Evolutionary conservation across 306 rosid genomes (phyloP).

Genomic region (Cucurbita maxima): DNA sequence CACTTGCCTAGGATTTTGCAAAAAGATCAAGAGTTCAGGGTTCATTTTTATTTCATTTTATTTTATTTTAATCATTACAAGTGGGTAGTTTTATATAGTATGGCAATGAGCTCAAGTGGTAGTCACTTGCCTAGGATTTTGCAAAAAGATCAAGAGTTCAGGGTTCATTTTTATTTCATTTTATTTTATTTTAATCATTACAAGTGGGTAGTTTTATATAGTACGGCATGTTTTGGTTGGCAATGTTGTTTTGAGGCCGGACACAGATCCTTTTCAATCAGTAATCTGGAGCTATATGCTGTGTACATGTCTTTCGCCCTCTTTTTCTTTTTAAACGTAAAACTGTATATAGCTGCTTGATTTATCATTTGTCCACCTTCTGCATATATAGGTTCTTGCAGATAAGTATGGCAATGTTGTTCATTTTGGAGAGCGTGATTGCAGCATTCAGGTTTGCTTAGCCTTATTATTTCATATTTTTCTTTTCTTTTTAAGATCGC

Average conservation of each 20-base stretch:
- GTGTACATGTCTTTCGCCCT: background rate
- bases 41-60: background rate
- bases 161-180: background rate
- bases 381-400: slow-evolving; percentile 71
- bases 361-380: slow-evolving; percentile 7
- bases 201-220: background rate
- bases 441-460: slow-evolving; percentile 82
- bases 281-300: background rate
- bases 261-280: background rate
- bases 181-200: background rate
- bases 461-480: background rate
- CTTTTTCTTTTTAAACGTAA: background rate
- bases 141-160: background rate
- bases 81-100: background rate
- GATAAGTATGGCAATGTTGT: slow-evolving; percentile 85
- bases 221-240: background rate
- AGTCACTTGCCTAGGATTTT: background rate
- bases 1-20: background rate
- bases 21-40: background rate
- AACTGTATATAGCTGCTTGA: background rate
- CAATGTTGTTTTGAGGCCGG: background rate
- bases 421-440: slow-evolving; percentile 99
- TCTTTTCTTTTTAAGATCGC: background rate
- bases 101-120: background rate
- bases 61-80: background rate